phyloP scores from a whole-genome alignment of 2,329 filamentous ascomycete genomes.

The Xylariales sp. region DNA sequence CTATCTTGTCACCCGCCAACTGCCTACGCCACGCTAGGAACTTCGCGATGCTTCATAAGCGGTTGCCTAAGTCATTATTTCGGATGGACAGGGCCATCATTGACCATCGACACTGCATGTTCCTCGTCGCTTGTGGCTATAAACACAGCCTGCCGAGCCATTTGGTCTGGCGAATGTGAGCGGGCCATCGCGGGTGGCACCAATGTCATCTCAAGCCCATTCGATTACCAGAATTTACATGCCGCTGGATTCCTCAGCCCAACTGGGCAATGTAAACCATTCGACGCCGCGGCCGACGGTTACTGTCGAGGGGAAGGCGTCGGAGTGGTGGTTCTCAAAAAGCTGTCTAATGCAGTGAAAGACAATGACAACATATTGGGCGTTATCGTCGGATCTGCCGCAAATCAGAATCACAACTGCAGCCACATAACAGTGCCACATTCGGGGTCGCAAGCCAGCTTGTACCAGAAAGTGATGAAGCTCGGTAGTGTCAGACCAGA shows the following conservation, averaged over 20 bases:
- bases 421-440: slow-evolving; percentile 57
- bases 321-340: slow-evolving; percentile 61
- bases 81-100: slow-evolving; percentile 51
- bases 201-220: slow-evolving; percentile 49
- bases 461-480: slow-evolving; percentile 50
- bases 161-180: slow-evolving; percentile 49
- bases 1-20: slow-evolving; percentile 32
- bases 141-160: slow-evolving; percentile 52
- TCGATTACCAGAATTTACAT: slow-evolving; percentile 45
- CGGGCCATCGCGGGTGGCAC: slow-evolving; percentile 52
- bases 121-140: slow-evolving; percentile 54
- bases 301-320: slow-evolving; percentile 66
- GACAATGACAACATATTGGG: slow-evolving; percentile 60
- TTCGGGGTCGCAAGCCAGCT: slow-evolving; percentile 45
- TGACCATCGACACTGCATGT: slow-evolving; percentile 53
- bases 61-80: slow-evolving; percentile 52
- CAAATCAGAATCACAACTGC: slow-evolving; percentile 57
- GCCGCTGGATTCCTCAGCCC: slow-evolving; percentile 48
- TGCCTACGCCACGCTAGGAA: slow-evolving; percentile 42
- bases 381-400: slow-evolving; percentile 53
- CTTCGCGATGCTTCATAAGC: slow-evolving; percentile 44
- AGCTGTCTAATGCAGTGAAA: slow-evolving; percentile 56
- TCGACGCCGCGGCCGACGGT: slow-evolving; percentile 59
- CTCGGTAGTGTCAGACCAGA: slow-evolving; percentile 42
- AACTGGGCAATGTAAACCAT: slow-evolving; percentile 49